Evolutionary conservation across 2,329 filamentous ascomycete species (phyloP), one percentile per base, ranked within the genome.

Genomic region (Blastomyces silverae): DNA sequence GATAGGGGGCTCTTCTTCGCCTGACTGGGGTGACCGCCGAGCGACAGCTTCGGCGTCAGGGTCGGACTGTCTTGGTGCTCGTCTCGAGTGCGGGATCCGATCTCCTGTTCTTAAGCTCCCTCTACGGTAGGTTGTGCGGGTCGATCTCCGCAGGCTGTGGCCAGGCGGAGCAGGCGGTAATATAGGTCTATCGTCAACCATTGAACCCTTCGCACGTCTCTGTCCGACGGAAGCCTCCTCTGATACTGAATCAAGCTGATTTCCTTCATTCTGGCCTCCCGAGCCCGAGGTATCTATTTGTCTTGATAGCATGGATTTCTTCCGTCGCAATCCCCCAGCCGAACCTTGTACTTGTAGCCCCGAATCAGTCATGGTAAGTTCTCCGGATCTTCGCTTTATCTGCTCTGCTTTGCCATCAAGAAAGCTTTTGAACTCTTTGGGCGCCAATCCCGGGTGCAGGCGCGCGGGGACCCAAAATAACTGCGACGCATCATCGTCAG

Each of bases 401-500:
- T 90, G 89, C 70, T 96, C 90, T 15, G 97, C 91, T 73, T 92
- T 88, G 67, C 92, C 95, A 72, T 99, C 93, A 1, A 99, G 84
- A 70, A 97, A 99, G 0, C 89, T 93, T 77, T 96, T 97, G 82
- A 97, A 99, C 71, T 97, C 94, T 73, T 90, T 92, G 0, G 94
- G 94, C 2, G 94, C 94, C 60, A 99, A 82, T 77, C 99, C 94
- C 0, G 94, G 94, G 72, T 99, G 94, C 37, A 99, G 84, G 65
- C 92, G 87, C 31, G 94, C 94, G 5, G 94, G 94, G 6, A 99
- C 94, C 94, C 94, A 99, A 69, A 97, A 90, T 66, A 97, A 79
- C 67, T 92, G 85, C 1, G 92, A 92, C 8, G 91, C 87, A 74
- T 97, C 93, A 71, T 92, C 89, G 71, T 95, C 89, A 67, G 74